Evolutionary conservation across 306 rosid genomes (phyloP), one percentile per base, ranked within the genome.

Genomic region (Quillaja saponaria): DNA sequence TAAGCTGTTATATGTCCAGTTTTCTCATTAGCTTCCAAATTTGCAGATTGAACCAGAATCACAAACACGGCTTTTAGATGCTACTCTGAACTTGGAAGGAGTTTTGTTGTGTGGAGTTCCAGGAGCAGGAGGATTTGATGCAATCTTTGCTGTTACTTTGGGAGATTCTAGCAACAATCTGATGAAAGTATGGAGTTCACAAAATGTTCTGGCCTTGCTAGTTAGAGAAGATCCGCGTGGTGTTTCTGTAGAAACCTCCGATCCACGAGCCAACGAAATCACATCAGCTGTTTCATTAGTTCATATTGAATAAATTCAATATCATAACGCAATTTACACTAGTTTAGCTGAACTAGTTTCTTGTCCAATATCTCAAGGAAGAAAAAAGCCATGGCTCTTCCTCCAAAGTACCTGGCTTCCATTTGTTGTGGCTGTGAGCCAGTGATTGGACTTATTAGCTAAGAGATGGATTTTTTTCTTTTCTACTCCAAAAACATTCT

Each of bases 91-190:
- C 68, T 79, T 87, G 90, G 99, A 88, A 83, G 99, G 99, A 51
- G 88, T 92, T 34, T 61, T 92, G 76, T 76, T 92, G 69, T 95
- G 96, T 52, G 99, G 99, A 72, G 96, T 92, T 77, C 99, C 99
- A 25, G 99, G 98, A 61, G 96, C 97, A 34, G 99, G 99, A 74
- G 99, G 99, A 67, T 92, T 78, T 49, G 99, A 92, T 80, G 99
- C 99, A 0, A 78, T 92, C 59, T 92, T 89, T 44, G 87, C 94
- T 11, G 95, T 92, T 64, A 83, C 87, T 48, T 71, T 92, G 55
- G 97, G 99, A 66, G 79, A 77, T 73, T 74, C 94, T 20, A 61
- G 79, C 76, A 70, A 65, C 64, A 77, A 74, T 39, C 85, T 89
- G 68, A 61, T 48, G 47, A 8, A 10, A 28, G n/a, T 35, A 7